Percentiles rank a stretch among this genome's conserved stretches.
phyloP scores from a whole-genome alignment of 768 basidiomycete genomes.

The Psilocybe subaeruginosa region DNA sequence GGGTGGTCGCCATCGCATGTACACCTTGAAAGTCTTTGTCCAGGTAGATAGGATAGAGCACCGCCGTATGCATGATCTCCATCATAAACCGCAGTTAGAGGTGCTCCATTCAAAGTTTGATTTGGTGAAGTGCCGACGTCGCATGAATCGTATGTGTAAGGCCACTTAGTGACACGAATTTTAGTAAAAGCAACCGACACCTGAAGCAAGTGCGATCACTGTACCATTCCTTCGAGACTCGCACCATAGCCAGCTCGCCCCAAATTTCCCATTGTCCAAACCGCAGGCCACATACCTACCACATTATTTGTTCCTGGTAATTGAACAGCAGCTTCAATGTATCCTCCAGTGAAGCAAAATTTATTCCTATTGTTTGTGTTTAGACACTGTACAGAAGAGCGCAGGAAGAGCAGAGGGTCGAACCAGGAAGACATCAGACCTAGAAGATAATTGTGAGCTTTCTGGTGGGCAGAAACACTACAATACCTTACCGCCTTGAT shows the following conservation, averaged over 20 bases:
- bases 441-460: neutral
- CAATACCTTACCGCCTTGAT: constrained; percentile 63
- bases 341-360: constrained; percentile 87
- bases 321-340: constrained; percentile 66
- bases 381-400: neutral
- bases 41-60: constrained; percentile 72
- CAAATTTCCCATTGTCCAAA: constrained; percentile 78
- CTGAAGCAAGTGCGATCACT: constrained; percentile 13
- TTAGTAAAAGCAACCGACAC: neutral
- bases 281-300: constrained; percentile 75
- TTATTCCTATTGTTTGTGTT: constrained; percentile 63
- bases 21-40: constrained; percentile 84
- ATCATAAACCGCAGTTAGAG: constrained; percentile 59
- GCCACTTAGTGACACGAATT: constrained; percentile 55
- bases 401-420: neutral
- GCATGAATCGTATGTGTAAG: constrained; percentile 83
- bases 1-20: constrained; percentile 85
- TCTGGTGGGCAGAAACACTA: neutral
- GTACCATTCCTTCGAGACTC: constrained; percentile 78
- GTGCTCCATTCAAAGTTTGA: constrained; percentile 77
- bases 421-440: constrained; percentile 16
- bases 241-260: constrained; percentile 86
- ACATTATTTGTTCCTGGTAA: constrained; percentile 74
- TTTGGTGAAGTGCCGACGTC: constrained; percentile 85
- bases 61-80: constrained; percentile 51